Evolutionary conservation across 2,329 filamentous ascomycete genomes (phyloP).

Genomic region (Claviceps sp.): DNA sequence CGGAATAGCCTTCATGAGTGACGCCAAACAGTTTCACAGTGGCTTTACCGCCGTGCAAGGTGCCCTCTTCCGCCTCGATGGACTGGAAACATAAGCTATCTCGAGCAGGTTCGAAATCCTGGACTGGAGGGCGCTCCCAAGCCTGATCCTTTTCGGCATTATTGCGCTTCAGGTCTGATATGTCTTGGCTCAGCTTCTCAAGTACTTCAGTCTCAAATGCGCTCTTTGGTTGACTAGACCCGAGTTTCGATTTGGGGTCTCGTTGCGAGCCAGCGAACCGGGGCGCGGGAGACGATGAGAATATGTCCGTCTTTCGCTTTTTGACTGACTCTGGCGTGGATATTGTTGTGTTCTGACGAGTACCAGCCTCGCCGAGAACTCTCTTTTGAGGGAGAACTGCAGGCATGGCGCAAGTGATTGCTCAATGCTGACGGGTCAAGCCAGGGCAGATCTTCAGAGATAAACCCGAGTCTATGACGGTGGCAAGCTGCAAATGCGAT

Average conservation of each 20-base stretch:
- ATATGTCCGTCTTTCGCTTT: conserved; percentile 60
- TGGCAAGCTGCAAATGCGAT: not conserved
- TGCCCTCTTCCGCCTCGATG: conserved; percentile 89
- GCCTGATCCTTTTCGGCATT: conserved; percentile 89
- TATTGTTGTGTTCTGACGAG: conserved; percentile 46
- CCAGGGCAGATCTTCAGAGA: not conserved
- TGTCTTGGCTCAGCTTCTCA: conserved; percentile 91
- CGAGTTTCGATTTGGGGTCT: conserved; percentile 43
- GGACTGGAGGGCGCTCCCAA: conserved; percentile 56
- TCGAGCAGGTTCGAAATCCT: conserved; percentile 38
- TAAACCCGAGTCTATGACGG: not conserved
- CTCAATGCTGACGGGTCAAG: not conserved
- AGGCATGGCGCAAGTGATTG: conserved; percentile 26
- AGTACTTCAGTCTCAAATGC: conserved; percentile 87
- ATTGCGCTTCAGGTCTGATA: conserved; percentile 68
- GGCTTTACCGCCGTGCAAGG: conserved; percentile 57
- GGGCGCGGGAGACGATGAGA: conserved; percentile 39
- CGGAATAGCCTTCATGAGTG: conserved; percentile 70
- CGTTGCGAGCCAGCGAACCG: conserved; percentile 51
- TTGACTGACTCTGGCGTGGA: conserved; percentile 50
- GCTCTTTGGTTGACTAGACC: conserved; percentile 73
- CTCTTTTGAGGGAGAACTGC: conserved; percentile 55
- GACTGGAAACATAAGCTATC: conserved; percentile 82
- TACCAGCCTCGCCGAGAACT: conserved; percentile 54
- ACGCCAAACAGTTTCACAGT: conserved; percentile 91